Conservation (phyloP, 306 rosid genomes). For the Lathyrus aphaca region DNA sequence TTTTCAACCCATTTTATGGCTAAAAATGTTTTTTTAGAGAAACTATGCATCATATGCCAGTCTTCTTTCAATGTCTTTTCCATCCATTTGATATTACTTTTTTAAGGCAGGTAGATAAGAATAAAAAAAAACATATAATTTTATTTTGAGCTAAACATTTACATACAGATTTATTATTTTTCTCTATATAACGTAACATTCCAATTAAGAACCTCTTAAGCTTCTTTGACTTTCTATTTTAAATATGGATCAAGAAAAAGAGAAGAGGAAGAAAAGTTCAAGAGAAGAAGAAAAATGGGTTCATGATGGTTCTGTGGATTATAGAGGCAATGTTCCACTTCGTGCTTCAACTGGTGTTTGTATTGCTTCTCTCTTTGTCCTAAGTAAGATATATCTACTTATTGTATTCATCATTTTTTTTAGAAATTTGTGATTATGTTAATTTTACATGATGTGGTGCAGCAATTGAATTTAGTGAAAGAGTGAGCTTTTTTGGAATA, state of each 20-base stretch:
- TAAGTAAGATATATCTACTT: constrained; percentile 44
- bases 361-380: constrained; percentile 63
- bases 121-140: too few species aligned
- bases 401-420: too few species aligned
- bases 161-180: too few species aligned
- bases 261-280: constrained; percentile 11
- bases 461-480: constrained; percentile 57
- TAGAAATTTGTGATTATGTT: background rate
- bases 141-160: too few species aligned
- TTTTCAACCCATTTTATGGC: too few species aligned
- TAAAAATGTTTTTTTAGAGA: too few species aligned
- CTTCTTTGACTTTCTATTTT: background rate
- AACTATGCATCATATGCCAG: too few species aligned
- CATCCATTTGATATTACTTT: too few species aligned
- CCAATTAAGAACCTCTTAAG: background rate
- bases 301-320: constrained; percentile 53
- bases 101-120: too few species aligned
- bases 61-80: too few species aligned
- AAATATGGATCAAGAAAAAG: constrained; percentile 39
- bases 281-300: constrained; percentile 45
- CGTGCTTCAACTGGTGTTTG: constrained; percentile 65
- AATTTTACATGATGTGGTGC: constrained; percentile 23
- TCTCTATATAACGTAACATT: too few species aligned
- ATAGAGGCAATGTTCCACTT: constrained; percentile 54
- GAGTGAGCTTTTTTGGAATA: constrained; percentile 50